These are phyloP conservation scores for Madurella fahalii DNA, from an alignment of 2,329 filamentous ascomycete genomes.

Conservation along the genomic window DNA sequence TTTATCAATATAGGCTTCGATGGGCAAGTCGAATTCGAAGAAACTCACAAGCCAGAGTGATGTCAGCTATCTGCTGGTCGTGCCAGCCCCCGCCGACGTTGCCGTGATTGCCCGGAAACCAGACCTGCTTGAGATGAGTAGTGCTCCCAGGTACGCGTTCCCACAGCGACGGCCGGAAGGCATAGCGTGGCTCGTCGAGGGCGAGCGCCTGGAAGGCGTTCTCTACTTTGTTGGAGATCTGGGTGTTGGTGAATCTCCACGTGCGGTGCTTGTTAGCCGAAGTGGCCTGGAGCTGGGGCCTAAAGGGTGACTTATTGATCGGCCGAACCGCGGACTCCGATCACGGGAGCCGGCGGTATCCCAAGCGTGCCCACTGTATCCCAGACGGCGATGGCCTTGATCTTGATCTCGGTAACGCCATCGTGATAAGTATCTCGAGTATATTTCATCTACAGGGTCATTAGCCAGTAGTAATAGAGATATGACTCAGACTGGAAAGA, in stretches of 20 bases:
- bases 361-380: slow-evolving; percentile 47
- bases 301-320: slow-evolving; percentile 29
- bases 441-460: slow-evolving; percentile 26
- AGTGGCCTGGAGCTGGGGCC: slow-evolving; percentile 7
- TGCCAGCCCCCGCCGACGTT: slow-evolving; percentile 60
- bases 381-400: slow-evolving; percentile 47
- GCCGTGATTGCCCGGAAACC: slow-evolving; percentile 61
- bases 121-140: slow-evolving; percentile 36
- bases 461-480: not conserved
- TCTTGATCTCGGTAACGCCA: slow-evolving; percentile 33
- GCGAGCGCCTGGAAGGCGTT: slow-evolving; percentile 50
- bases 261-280: slow-evolving; percentile 24
- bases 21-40: not conserved
- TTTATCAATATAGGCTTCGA: not conserved
- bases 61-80: slow-evolving; percentile 33
- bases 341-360: slow-evolving; percentile 39
- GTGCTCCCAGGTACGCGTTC: slow-evolving; percentile 30
- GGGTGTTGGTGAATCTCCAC: slow-evolving; percentile 42
- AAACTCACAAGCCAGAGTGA: slow-evolving; percentile 31
- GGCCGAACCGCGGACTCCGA: slow-evolving; percentile 36
- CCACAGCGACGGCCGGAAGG: slow-evolving; percentile 42
- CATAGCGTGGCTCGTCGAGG: slow-evolving; percentile 44
- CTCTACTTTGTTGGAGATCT: slow-evolving; percentile 38
- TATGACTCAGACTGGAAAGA: not conserved
- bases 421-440: slow-evolving; percentile 36